A percentile compares a stretch with the other conserved stretches of the same genome.
These are phyloP conservation scores for Rhodotorula sp. DNA, from an alignment of 1,284 basidiomycete genomes.

Conservation along the genomic window DNA sequence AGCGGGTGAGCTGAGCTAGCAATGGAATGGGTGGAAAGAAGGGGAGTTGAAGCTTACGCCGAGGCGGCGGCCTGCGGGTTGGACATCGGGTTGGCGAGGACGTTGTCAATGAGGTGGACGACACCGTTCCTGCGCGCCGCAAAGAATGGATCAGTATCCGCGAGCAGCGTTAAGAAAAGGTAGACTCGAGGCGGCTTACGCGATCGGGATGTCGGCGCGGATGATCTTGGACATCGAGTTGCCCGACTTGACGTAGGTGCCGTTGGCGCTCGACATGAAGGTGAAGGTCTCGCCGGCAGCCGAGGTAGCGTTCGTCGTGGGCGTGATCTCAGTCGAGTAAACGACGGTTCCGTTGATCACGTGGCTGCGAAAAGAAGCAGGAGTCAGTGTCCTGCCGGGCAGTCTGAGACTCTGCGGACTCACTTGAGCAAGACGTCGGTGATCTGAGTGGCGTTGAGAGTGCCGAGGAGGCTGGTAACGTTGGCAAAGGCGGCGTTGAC, in stretches of 20 bases:
- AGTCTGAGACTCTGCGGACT: neutral
- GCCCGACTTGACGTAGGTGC: constrained; percentile 47
- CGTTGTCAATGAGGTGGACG: constrained; percentile 46
- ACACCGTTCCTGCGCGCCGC: constrained; percentile 42
- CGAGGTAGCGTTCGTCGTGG: constrained; percentile 40
- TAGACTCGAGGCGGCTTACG: neutral
- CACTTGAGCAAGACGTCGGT: constrained; percentile 43
- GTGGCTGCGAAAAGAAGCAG: constrained; percentile 29
- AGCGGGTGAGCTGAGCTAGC: neutral
- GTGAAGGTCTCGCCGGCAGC: constrained; percentile 49
- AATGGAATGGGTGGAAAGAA: neutral
- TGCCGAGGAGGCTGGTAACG: constrained; percentile 18
- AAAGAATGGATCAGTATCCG: neutral
- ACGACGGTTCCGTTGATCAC: constrained; percentile 47
- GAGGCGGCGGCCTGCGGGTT: constrained; percentile 46
- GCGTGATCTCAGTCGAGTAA: constrained; percentile 45
- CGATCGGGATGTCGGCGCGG: constrained; percentile 43
- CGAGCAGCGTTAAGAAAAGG: neutral
- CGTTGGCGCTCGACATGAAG: constrained; percentile 46
- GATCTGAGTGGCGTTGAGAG: constrained; percentile 30
- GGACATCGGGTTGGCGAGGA: constrained; percentile 47
- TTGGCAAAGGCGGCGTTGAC: constrained; percentile 45
- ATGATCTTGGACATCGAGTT: constrained; percentile 44
- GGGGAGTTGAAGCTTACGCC: constrained; percentile 30
- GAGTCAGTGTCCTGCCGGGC: neutral